Evolutionary conservation across 108 stramenopile species (phyloP), one percentile per base, ranked within the genome.

Genomic region (Epithemia pelagica): DNA sequence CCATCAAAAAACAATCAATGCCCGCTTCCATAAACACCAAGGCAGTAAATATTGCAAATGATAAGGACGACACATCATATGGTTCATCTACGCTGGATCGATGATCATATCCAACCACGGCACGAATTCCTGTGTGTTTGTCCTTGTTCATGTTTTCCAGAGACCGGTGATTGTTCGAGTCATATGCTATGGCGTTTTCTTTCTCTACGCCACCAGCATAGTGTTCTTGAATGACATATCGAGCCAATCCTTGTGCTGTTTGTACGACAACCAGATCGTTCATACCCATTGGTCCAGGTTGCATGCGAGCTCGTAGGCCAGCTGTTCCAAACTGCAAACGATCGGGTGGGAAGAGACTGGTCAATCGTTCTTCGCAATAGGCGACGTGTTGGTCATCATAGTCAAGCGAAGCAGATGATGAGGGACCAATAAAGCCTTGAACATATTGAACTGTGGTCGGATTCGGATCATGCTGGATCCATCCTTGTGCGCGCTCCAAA

Each of bases 251-350:
- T 67, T 96, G 96, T 1, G 92, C 86, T 27, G 95, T 86, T 78
- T 99, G 98, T 29, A 97, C 67, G 7, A 96, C 85, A 0, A 95
- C 89, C 21, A 97, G 75, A 79, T 97, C 96, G 75, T 99, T 99
- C 92, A 99, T 96, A 3, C 80, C 73, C 25, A 78, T 33, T 18
- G 91, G 93, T 1, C 98, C 98, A 24, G 93, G 88, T 52, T 80
- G 66, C 98, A 99, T 99, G 28, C 76, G 74, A 22, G 88, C 81
- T 1, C 98, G 79, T 3, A 99, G 72, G 26, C 98, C 98, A 28
- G 98, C 96, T 0, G 98, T 99, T 0, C 98, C 98, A 63, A 99
- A 99, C 30, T 81, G 72, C 54, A 97, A 89, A 2, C 96, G 51
- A 56, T 54, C 53, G 28, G 5, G 5, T 27, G 64, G 51, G 21